Percentiles rank a stretch among this genome's conserved stretches.
Conservation (phyloP, 441 rosid species). For the Pelargonium australe region DNA sequence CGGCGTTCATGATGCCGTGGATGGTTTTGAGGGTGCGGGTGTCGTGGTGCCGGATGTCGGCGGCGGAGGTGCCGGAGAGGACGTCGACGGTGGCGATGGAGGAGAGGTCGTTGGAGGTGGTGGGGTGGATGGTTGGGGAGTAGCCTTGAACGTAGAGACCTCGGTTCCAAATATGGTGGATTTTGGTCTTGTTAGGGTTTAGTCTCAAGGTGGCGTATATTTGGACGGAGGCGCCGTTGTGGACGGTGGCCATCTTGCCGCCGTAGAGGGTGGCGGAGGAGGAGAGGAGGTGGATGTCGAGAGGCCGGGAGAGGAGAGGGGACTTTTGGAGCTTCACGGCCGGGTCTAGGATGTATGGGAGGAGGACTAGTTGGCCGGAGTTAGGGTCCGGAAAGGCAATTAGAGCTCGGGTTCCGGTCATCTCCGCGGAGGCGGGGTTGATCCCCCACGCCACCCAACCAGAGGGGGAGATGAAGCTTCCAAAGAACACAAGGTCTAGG, state of each 20-base stretch:
- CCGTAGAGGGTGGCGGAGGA: slow-evolving; percentile 76
- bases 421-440: slow-evolving; percentile 61
- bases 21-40: slow-evolving; percentile 36
- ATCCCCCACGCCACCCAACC: slow-evolving; percentile 95
- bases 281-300: slow-evolving; percentile 60
- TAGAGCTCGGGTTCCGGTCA: slow-evolving; percentile 77
- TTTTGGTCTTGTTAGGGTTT: slow-evolving; percentile 46
- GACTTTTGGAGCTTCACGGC: slow-evolving; percentile 74
- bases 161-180: slow-evolving; percentile 86
- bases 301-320: slow-evolving; percentile 74
- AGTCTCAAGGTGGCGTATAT: slow-evolving; percentile 64
- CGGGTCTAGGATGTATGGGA: slow-evolving; percentile 72
- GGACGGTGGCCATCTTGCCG: slow-evolving; percentile 78
- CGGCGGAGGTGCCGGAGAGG: slow-evolving; percentile 48
- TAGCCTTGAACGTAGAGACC: slow-evolving; percentile 96
- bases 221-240: slow-evolving; percentile 68
- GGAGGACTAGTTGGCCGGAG: slow-evolving; percentile 65
- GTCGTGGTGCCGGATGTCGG: slow-evolving; percentile 24
- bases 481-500: slow-evolving; percentile 75
- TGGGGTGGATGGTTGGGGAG: slow-evolving; percentile 93
- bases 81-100: slow-evolving; percentile 68
- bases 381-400: slow-evolving; percentile 84
- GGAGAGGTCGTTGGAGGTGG: slow-evolving; percentile 70
- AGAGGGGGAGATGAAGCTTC: slow-evolving; percentile 83
- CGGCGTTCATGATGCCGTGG: slow-evolving; percentile 58